A percentile compares a stretch with the other conserved stretches of the same genome.
These are phyloP conservation scores for Suillus subaureus DNA, from an alignment of 768 basidiomycete species.

Conservation along the genomic window DNA sequence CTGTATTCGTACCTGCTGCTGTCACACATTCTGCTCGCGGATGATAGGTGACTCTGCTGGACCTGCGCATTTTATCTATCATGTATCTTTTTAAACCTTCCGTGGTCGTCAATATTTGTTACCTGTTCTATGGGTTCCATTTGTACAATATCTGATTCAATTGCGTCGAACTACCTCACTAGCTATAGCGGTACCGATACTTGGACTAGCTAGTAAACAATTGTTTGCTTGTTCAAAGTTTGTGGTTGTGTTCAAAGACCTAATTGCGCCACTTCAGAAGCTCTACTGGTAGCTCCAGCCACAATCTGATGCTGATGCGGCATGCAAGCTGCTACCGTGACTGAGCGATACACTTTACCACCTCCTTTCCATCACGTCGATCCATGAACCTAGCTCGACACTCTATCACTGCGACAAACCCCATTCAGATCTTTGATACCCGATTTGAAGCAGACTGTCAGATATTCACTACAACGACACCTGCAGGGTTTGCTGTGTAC, in stretches of 20 bases:
- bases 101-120: constrained; percentile 17
- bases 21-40: constrained; percentile 34
- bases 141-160: constrained; percentile 20
- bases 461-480: constrained; percentile 81
- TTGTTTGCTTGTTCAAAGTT: constrained; percentile 2
- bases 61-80: constrained; percentile 23
- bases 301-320: constrained; percentile 15
- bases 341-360: constrained; percentile 5
- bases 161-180: not conserved
- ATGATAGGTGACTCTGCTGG: constrained; percentile 19
- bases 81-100: constrained; percentile 27
- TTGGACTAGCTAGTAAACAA: constrained; percentile 4
- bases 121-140: constrained; percentile 16
- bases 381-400: constrained; percentile 88
- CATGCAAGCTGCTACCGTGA: constrained; percentile 19
- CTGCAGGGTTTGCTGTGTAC: constrained; percentile 84
- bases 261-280: constrained; percentile 9
- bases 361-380: constrained; percentile 22
- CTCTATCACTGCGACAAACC: constrained; percentile 75
- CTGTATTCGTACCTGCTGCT: constrained; percentile 28
- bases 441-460: constrained; percentile 78
- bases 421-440: constrained; percentile 75
- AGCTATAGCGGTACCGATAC: constrained; percentile 1
- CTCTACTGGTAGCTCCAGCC: constrained; percentile 7
- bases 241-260: not conserved